These are phyloP conservation scores for Ramalina peruviana DNA, from an alignment of 495 filamentous ascomycete genomes.

Conservation along the genomic window DNA sequence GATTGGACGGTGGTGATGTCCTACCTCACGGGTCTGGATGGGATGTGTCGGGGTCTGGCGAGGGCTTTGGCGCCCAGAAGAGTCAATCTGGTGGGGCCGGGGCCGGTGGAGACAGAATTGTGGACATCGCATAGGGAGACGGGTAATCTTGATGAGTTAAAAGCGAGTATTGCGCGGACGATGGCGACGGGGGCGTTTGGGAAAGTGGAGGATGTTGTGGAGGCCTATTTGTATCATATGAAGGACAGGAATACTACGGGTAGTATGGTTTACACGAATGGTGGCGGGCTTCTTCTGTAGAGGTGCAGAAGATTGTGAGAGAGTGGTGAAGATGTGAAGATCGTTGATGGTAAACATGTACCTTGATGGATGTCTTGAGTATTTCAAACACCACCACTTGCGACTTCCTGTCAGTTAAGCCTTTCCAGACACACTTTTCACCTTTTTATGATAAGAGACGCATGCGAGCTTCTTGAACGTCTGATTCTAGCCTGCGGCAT, in stretches of 20 bases:
- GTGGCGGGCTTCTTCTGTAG: slow-evolving; percentile 18
- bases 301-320: not conserved
- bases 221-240: slow-evolving; percentile 53
- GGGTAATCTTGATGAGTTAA: slow-evolving; percentile 18
- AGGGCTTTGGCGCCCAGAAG: slow-evolving; percentile 43
- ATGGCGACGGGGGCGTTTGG: slow-evolving; percentile 34
- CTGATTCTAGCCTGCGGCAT: too few species aligned
- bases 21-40: slow-evolving; percentile 24
- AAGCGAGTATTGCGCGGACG: slow-evolving; percentile 16
- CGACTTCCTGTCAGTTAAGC: too few species aligned
- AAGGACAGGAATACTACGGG: slow-evolving; percentile 43
- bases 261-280: slow-evolving; percentile 26
- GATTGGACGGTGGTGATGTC: slow-evolving; percentile 33
- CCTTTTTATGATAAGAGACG: too few species aligned
- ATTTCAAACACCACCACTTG: too few species aligned
- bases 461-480: too few species aligned
- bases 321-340: too few species aligned
- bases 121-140: slow-evolving; percentile 20
- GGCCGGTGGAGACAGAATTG: slow-evolving; percentile 40
- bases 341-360: too few species aligned
- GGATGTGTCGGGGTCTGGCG: slow-evolving; percentile 37
- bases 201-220: slow-evolving; percentile 41
- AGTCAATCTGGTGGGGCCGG: slow-evolving; percentile 45
- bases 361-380: too few species aligned
- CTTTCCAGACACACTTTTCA: too few species aligned